Conservation (phyloP, 1,139 yeast genomes). For the Hyphopichia burtonii region DNA sequence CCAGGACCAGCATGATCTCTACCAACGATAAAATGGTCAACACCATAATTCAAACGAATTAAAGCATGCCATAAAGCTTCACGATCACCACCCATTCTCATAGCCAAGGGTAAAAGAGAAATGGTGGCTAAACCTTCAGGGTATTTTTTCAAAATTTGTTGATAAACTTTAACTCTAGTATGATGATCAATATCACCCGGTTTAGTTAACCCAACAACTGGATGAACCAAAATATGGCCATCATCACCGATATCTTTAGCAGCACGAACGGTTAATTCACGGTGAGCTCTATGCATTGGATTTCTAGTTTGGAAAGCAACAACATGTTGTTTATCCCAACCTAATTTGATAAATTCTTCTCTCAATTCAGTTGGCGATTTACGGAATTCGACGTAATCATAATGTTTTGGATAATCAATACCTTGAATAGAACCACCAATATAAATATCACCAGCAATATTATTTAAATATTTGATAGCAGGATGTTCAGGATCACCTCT, state of each 20-base stretch:
- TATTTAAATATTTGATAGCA: slow-evolving; percentile 71
- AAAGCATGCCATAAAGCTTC: slow-evolving; percentile 99
- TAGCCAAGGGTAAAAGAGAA: slow-evolving; percentile 87
- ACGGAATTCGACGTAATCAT: slow-evolving; percentile 84
- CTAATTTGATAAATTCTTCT: slow-evolving; percentile 72
- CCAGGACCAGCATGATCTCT: slow-evolving; percentile 99
- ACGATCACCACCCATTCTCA: slow-evolving; percentile 99
- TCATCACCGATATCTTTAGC: slow-evolving; percentile 54
- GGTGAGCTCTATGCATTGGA: slow-evolving; percentile 98
- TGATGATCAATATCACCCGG: slow-evolving; percentile 99
- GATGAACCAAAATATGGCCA: slow-evolving; percentile 83
- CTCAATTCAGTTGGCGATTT: slow-evolving; percentile 91
- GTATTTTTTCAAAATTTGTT: slow-evolving; percentile 85
- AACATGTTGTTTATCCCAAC: slow-evolving; percentile 73
- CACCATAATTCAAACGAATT: slow-evolving; percentile 94
- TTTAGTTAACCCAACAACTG: slow-evolving; percentile 94
- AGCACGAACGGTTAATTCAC: slow-evolving; percentile 94
- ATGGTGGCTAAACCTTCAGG: slow-evolving; percentile 92
- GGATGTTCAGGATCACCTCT: slow-evolving; percentile 99
- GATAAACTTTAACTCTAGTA: slow-evolving; percentile 93
- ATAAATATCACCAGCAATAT: slow-evolving; percentile 78
- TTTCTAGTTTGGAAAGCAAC: slow-evolving; percentile 98
- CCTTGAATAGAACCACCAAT: slow-evolving; percentile 90
- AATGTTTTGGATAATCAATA: slow-evolving; percentile 79
- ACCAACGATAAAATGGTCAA: slow-evolving; percentile 95